Evolutionary conservation across 306 rosid species (phyloP).

Genomic region (Gynostemma pentaphyllum): DNA sequence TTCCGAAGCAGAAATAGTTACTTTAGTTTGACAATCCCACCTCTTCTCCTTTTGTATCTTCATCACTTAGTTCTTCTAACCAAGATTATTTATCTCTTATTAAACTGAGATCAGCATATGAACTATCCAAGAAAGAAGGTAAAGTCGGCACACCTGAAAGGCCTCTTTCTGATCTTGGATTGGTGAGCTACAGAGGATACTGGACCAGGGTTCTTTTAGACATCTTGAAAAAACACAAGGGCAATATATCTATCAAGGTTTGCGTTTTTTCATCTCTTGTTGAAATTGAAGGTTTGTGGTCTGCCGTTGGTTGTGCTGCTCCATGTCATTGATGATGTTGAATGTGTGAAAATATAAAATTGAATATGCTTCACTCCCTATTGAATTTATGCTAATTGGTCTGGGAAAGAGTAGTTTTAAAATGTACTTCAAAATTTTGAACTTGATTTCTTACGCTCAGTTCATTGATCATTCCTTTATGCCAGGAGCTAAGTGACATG

Average conservation of each 20-base stretch:
- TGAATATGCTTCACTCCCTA: not conserved
- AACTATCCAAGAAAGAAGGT: conserved; percentile 94
- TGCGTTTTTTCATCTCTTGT: conserved; percentile 7
- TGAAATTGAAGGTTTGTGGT: not conserved
- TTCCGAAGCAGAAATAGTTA: not conserved
- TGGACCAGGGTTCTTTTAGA: conserved; percentile 97
- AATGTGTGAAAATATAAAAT: not conserved
- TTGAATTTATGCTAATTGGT: not conserved
- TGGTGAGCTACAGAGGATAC: conserved; percentile 95
- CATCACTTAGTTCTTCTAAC: not conserved
- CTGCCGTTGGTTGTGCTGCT: not conserved
- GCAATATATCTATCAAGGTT: conserved; percentile 93
- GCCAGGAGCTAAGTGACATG: conserved; percentile 98
- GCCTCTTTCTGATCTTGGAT: conserved; percentile 96
- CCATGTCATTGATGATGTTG: not conserved
- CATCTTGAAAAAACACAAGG: conserved; percentile 91
- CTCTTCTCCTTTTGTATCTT: not conserved
- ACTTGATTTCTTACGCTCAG: not conserved
- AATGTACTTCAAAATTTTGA: not conserved
- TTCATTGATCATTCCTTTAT: not conserved
- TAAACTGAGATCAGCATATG: conserved; percentile 64
- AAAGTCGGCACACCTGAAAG: conserved; percentile 98
- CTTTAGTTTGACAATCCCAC: not conserved
- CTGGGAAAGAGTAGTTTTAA: not conserved
- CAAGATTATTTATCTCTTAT: conserved; percentile 9